Base-by-base conservation (phyloP, 306 rosid genomes). In the Comarum palustre region DNA sequence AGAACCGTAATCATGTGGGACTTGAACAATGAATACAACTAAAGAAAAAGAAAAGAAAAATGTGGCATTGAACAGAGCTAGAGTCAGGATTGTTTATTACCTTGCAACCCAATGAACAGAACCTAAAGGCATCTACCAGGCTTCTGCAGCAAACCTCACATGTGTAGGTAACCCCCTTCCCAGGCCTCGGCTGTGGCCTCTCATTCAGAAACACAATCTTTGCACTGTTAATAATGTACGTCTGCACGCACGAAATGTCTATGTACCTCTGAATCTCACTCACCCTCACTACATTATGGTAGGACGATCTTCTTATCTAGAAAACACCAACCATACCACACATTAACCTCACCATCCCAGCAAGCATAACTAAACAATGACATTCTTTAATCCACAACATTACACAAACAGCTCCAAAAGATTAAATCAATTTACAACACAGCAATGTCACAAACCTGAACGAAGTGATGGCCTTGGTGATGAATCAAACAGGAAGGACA, bases 101-200 rank as follows among this genome's bases (percentile, higher is more conserved):
- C 88, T 85, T 85, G 79, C 88, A 85, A 31, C 86, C 88, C 76
- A 85, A 71, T 13, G 88, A 85, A 69, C 88, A 85, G 57, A 82
- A 85, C 74, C 84, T 77, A 79, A 82, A 85, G 22, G 88, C 63
- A 43, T 85, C 88, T 0, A 79, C 78, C 20, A 85, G 74, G 74
- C 86, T 79, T 77, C 88, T 67, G 50, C 84, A 54, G 42, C 86
- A 85, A 76, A 82, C 74, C 78, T 82, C 82, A 54, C 88, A 85
- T 46, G 84, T 82, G 69, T 85, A 76, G 7, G 88, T 77, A 42
- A 85, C 84, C 4, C 88, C 88, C 39, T 85, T 85, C 11, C 86
- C 88, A 1, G 84, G 84, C 57, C 84, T 68, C 2, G 86, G 86
- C 61, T 85, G 88, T 3, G 88, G 86, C 68, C 88, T 72, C 74